Conservation (phyloP, 371 early-diverging fungal genomes). For the Lichtheimia hyalospora region DNA sequence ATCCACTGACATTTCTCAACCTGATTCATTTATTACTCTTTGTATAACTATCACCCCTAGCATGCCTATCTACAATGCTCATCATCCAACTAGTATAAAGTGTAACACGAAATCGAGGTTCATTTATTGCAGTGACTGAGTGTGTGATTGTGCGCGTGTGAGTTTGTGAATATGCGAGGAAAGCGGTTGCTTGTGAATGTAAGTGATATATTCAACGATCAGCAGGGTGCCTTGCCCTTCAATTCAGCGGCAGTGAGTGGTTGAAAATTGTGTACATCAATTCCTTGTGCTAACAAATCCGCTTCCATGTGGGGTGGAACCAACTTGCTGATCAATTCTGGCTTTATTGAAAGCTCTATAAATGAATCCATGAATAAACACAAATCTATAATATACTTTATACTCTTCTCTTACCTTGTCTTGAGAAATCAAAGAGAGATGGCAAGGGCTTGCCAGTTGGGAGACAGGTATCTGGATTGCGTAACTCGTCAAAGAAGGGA, state of each 20-base stretch:
- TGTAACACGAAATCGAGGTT: too few relatives aligned
- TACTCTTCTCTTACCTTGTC: conserved; percentile 58
- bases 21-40: too few relatives aligned
- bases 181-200: neutral
- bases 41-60: too few relatives aligned
- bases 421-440: conserved; percentile 87
- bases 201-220: neutral
- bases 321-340: conserved; percentile 54
- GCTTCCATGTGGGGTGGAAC: conserved; percentile 65
- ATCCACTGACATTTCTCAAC: too few relatives aligned
- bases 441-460: conserved; percentile 83
- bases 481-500: conserved; percentile 96
- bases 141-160: neutral
- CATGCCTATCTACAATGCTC: too few relatives aligned
- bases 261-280: conserved; percentile 46
- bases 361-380: neutral
- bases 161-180: neutral
- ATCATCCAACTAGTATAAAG: too few relatives aligned
- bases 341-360: conserved; percentile 51
- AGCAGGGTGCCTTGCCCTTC: conserved; percentile 19
- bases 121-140: too few relatives aligned
- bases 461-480: conserved; percentile 80
- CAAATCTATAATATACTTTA: neutral
- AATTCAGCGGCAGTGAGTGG: conserved; percentile 40
- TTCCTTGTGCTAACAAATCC: conserved; percentile 47